These are phyloP conservation scores for Laetiporus sulphureus DNA, from an alignment of 1,284 basidiomycete genomes.

Conservation along the genomic window DNA sequence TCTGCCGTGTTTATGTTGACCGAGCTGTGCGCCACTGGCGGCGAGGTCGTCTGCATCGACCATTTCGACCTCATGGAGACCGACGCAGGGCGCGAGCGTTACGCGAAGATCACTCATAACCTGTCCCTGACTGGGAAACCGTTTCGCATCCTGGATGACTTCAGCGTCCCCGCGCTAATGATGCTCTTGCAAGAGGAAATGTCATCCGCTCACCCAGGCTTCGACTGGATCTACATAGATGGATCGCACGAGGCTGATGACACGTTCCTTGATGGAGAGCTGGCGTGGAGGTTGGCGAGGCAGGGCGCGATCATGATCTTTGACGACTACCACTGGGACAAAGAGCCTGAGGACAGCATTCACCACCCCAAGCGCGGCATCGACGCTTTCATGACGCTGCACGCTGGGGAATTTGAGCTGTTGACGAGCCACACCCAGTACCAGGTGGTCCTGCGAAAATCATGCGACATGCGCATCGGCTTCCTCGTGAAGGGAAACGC, in stretches of 20 bases:
- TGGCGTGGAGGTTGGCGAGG: conserved; percentile 48
- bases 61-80: conserved; percentile 51
- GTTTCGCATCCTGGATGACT: conserved; percentile 41
- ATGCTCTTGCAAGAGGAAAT: conserved; percentile 42
- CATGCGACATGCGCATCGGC: conserved; percentile 44
- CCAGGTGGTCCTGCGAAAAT: conserved; percentile 47
- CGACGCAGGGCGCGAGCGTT: conserved; percentile 39
- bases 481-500: conserved; percentile 32
- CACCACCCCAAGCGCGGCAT: conserved; percentile 52
- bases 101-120: conserved; percentile 40
- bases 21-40: conserved; percentile 37
- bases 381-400: conserved; percentile 46
- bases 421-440: conserved; percentile 36
- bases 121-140: conserved; percentile 35
- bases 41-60: conserved; percentile 48
- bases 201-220: conserved; percentile 31
- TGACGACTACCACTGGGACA: conserved; percentile 52
- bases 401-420: conserved; percentile 39
- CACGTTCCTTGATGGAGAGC: conserved; percentile 51
- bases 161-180: conserved; percentile 48
- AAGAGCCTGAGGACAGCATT: conserved; percentile 39
- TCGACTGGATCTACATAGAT: conserved; percentile 55
- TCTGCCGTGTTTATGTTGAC: conserved; percentile 48
- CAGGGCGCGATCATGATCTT: conserved; percentile 47
- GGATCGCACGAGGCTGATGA: conserved; percentile 55